These are phyloP conservation scores for Candida quercuum DNA, from an alignment of 805 yeast species.

Conservation along the genomic window DNA sequence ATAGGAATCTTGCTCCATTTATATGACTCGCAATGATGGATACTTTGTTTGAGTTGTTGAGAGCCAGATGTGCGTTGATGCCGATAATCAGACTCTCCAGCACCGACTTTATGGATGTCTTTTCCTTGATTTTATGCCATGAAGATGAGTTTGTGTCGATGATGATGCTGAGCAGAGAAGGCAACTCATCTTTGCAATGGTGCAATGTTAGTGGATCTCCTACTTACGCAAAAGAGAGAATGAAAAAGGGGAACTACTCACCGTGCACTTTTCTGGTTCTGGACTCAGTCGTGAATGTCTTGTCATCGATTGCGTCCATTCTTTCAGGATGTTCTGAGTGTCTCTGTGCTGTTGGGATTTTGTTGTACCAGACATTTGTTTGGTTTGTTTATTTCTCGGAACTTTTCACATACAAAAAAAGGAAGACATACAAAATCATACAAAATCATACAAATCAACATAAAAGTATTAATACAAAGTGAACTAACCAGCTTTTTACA, in stretches of 20 bases:
- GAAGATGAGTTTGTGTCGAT: constrained; percentile 67
- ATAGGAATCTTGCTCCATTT: constrained; percentile 60
- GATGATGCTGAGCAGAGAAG: constrained; percentile 73
- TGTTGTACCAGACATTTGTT: too few relatives aligned
- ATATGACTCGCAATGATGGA: constrained; percentile 76
- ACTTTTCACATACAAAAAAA: background rate
- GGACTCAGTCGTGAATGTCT: constrained; percentile 35
- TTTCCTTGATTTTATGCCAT: constrained; percentile 32
- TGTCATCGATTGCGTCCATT: constrained; percentile 68
- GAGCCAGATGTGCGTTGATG: constrained; percentile 81
- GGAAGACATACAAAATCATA: background rate
- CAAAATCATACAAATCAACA: too few relatives aligned
- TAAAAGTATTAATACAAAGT: background rate
- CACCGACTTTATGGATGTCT: constrained; percentile 28
- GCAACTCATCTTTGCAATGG: constrained; percentile 47
- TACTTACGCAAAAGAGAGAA: too few relatives aligned
- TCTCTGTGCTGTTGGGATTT: too few relatives aligned
- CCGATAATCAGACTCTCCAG: constrained; percentile 66
- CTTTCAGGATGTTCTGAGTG: background rate
- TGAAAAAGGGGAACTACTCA: too few relatives aligned
- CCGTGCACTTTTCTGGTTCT: constrained; percentile 27
- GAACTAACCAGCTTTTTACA: background rate
- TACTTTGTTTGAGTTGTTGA: constrained; percentile 79
- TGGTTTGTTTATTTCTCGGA: background rate
- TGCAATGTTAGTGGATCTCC: background rate